Evolutionary conservation across 75 land plant species (phyloP).

Genomic region (Cupressus sempervirens): DNA sequence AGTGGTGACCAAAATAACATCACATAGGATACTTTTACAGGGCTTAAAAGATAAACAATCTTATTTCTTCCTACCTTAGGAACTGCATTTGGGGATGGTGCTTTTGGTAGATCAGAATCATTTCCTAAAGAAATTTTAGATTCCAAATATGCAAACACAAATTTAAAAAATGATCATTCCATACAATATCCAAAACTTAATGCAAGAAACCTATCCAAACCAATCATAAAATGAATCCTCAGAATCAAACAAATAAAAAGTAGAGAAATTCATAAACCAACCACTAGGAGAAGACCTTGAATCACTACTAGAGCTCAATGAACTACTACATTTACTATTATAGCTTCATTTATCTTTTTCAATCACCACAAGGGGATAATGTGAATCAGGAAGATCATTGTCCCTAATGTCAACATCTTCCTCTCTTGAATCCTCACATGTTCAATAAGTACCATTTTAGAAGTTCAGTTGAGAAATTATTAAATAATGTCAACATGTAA

Average conservation of each 20-base stretch:
- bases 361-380: slow-evolving; percentile 68
- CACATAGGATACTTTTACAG: not conserved
- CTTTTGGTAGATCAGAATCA: slow-evolving; percentile 54
- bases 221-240: not conserved
- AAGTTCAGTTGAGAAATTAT: not conserved
- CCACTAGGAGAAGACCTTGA: slow-evolving; percentile 67
- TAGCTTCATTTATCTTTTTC: slow-evolving; percentile 47
- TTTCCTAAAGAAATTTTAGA: slow-evolving; percentile 70
- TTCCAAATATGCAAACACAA: slow-evolving; percentile 47
- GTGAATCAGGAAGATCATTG: slow-evolving; percentile 67
- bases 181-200: not conserved
- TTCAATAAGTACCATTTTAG: not conserved
- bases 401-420: slow-evolving; percentile 91
- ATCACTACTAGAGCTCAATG: slow-evolving; percentile 59
- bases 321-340: slow-evolving; percentile 43
- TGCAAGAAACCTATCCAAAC: too few relatives aligned
- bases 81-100: slow-evolving; percentile 26
- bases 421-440: slow-evolving; percentile 57
- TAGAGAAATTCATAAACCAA: slow-evolving; percentile 16
- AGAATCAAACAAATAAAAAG: not conserved
- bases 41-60: too few relatives aligned
- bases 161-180: not conserved
- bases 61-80: slow-evolving; percentile 34
- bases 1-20: not conserved
- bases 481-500: not conserved